phyloP scores from a whole-genome alignment of 345 rosid species.

The Gossypium stocksii region DNA sequence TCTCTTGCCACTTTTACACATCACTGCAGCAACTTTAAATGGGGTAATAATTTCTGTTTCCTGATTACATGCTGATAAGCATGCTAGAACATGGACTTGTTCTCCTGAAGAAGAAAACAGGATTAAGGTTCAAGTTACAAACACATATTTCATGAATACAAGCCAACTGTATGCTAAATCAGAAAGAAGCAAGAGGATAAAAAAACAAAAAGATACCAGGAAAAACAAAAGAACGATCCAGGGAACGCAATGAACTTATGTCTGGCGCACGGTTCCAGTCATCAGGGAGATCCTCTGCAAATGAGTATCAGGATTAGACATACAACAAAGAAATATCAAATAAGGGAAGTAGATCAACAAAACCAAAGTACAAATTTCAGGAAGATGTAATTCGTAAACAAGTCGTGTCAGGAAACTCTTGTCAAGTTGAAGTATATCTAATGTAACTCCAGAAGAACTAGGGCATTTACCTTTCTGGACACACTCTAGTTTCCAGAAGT shows the following conservation, averaged over 20 bases:
- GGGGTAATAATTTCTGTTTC: conserved; percentile 87
- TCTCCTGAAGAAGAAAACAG: conserved; percentile 60
- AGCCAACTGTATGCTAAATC: conserved; percentile 10
- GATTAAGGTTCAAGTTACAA: conserved; percentile 16
- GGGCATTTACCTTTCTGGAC: not conserved
- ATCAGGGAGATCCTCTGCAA: conserved; percentile 67
- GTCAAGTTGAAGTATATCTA: not conserved
- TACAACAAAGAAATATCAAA: not conserved
- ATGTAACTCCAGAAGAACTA: not conserved
- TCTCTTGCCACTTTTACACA: conserved; percentile 68
- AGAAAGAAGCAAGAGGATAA: conserved; percentile 13
- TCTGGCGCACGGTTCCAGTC: conserved; percentile 58
- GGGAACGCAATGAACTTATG: conserved; percentile 54
- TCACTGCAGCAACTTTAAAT: conserved; percentile 85
- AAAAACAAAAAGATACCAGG: conserved; percentile 51
- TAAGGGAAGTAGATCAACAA: not conserved
- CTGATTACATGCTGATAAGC: conserved; percentile 74
- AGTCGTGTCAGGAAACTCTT: conserved; percentile 3
- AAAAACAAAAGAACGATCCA: conserved; percentile 86
- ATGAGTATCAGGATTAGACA: conserved; percentile 18
- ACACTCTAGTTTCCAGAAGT: not conserved
- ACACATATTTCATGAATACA: not conserved
- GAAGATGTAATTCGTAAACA: not conserved
- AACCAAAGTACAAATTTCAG: conserved; percentile 4
- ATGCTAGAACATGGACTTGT: conserved; percentile 80